Evolutionary conservation across 2,329 filamentous ascomycete genomes (phyloP).

Genomic region (Clarireedia paspali): DNA sequence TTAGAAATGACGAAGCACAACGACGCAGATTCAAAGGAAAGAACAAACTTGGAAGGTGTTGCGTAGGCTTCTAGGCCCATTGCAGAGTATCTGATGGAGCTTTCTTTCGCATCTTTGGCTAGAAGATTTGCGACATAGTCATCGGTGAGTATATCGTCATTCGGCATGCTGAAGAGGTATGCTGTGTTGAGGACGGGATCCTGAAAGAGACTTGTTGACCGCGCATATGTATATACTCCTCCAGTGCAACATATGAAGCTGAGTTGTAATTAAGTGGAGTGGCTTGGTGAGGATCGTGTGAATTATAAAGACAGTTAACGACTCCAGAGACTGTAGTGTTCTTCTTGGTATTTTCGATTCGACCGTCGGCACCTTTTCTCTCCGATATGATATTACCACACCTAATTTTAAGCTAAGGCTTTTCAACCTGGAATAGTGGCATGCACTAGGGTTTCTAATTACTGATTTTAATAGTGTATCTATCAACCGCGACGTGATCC

Average conservation of each 20-base stretch:
- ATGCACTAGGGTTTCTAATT: not conserved
- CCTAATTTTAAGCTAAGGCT: too few relatives aligned
- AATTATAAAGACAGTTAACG: too few relatives aligned
- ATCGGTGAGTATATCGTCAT: conserved; percentile 47
- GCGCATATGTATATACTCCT: too few relatives aligned
- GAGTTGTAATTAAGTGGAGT: too few relatives aligned
- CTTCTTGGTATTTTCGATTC: too few relatives aligned
- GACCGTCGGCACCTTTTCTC: too few relatives aligned
- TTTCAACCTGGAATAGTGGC: too few relatives aligned
- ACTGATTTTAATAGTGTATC: not conserved
- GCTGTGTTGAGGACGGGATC: not conserved
- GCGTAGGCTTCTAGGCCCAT: conserved; percentile 65
- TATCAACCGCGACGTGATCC: not conserved
- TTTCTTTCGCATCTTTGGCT: conserved; percentile 68
- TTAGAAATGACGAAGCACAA: conserved; percentile 7
- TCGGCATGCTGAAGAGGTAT: not conserved
- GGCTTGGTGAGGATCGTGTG: too few relatives aligned
- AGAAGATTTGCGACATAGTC: conserved; percentile 77
- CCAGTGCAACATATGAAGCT: too few relatives aligned
- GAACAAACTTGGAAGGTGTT: conserved; percentile 32
- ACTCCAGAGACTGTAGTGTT: too few relatives aligned
- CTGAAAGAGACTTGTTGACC: not conserved
- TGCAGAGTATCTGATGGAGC: conserved; percentile 64
- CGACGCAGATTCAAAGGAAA: not conserved
- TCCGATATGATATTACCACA: too few relatives aligned